phyloP scores from a whole-genome alignment of 306 rosid species.

The Acacia acuminata region DNA sequence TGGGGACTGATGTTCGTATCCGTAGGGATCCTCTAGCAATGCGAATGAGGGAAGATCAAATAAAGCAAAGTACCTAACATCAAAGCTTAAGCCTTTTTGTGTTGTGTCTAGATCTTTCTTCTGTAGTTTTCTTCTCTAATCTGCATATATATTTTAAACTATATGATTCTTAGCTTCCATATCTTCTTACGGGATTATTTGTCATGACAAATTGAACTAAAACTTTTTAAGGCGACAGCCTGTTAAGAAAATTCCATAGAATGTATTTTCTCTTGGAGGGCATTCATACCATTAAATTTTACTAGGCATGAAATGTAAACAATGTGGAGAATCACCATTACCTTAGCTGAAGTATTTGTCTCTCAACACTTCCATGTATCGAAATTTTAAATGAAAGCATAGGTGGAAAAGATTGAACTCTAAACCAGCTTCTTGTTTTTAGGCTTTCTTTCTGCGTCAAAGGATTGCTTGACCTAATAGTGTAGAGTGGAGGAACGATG shows the following conservation, averaged over 20 bases:
- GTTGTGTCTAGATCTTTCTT: conserved; percentile 25
- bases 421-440: background rate
- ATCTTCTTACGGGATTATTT: conserved; percentile 17
- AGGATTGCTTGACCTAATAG: background rate
- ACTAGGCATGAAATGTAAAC: background rate
- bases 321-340: background rate
- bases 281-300: conserved; percentile 6
- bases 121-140: conserved; percentile 21
- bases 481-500: background rate
- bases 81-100: conserved; percentile 40
- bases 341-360: background rate
- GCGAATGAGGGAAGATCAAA: conserved; percentile 92
- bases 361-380: background rate
- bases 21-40: conserved; percentile 92
- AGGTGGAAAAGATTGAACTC: background rate
- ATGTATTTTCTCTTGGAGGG: background rate
- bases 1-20: conserved; percentile 94
- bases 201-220: conserved; percentile 15
- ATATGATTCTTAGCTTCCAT: background rate
- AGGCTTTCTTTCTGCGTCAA: background rate
- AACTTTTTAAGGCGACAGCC: conserved; percentile 5
- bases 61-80: conserved; percentile 84
- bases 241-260: background rate
- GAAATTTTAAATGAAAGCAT: background rate
- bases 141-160: conserved; percentile 7